Percentiles rank a stretch among this genome's conserved stretches.
These are phyloP conservation scores for Taphrina wiesneri DNA, from an alignment of 1,139 yeast species.

Conservation along the genomic window DNA sequence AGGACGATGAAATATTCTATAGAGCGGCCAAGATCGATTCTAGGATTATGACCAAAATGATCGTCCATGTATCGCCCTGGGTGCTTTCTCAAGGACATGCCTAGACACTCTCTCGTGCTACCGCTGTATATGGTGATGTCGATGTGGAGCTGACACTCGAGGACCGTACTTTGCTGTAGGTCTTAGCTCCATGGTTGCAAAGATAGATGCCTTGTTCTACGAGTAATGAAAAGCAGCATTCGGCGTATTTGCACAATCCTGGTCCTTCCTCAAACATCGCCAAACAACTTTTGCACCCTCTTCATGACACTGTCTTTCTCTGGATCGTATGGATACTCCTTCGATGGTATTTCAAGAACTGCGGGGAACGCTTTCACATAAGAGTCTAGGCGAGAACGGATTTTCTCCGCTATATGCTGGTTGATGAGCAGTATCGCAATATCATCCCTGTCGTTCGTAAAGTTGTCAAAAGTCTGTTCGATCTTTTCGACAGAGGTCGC, in stretches of 20 bases:
- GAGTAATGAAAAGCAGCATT: neutral
- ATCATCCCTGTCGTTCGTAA: slow-evolving; percentile 76
- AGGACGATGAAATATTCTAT: too few species aligned
- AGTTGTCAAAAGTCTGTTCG: slow-evolving; percentile 71
- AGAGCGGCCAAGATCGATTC: too few species aligned
- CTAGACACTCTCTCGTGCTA: too few species aligned
- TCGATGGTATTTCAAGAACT: slow-evolving; percentile 91
- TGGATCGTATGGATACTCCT: slow-evolving; percentile 98
- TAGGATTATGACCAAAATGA: too few species aligned
- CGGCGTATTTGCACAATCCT: neutral
- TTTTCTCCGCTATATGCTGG: slow-evolving; percentile 90
- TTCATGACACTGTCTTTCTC: slow-evolving; percentile 94
- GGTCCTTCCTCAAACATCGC: slow-evolving; percentile 17
- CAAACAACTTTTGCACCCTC: slow-evolving; percentile 61
- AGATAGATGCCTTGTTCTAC: neutral
- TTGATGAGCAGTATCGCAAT: slow-evolving; percentile 89
- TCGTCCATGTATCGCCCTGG: too few species aligned
- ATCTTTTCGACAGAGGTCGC: slow-evolving; percentile 48
- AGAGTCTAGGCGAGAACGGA: slow-evolving; percentile 76
- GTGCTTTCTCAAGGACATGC: too few species aligned
- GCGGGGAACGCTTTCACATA: slow-evolving; percentile 95
- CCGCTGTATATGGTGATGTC: too few species aligned
- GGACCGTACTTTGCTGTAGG: too few species aligned
- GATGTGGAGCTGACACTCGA: too few species aligned
- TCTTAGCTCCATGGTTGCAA: too few species aligned